phyloP scores from a whole-genome alignment of 495 filamentous ascomycete genomes.

The Penicillium manginii region DNA sequence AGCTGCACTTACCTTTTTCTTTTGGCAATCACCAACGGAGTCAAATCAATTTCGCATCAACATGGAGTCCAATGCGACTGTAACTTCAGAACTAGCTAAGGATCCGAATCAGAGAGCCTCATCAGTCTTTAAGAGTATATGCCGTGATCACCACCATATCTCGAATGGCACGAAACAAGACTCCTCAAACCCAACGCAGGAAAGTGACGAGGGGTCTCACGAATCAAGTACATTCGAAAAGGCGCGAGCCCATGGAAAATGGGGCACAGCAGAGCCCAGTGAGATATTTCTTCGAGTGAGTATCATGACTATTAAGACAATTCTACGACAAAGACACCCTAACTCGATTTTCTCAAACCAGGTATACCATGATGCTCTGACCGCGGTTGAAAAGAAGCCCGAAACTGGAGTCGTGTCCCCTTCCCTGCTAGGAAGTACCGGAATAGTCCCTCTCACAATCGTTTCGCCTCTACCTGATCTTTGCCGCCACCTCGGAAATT shows the following conservation, averaged over 20 bases:
- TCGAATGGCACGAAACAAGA: constrained; percentile 4
- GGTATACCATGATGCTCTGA: constrained; percentile 69
- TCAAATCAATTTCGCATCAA: constrained; percentile 54
- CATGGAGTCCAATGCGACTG: constrained; percentile 46
- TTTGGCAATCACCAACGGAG: too few species aligned
- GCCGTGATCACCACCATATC: constrained; percentile 33
- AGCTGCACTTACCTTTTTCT: too few species aligned
- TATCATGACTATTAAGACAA: not conserved
- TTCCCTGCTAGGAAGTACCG: constrained; percentile 68
- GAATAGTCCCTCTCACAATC: constrained; percentile 68
- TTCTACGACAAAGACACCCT: not conserved
- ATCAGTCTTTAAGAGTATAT: constrained; percentile 59
- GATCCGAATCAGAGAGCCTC: constrained; percentile 55
- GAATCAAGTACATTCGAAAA: constrained; percentile 49
- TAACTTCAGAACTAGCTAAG: constrained; percentile 58
- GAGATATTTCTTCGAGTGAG: constrained; percentile 65
- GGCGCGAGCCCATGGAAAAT: constrained; percentile 66
- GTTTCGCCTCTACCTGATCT: constrained; percentile 72
- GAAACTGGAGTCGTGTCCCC: constrained; percentile 66
- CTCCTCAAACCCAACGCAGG: constrained; percentile 7
- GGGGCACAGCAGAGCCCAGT: constrained; percentile 65
- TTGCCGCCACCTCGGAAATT: constrained; percentile 72
- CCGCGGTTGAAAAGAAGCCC: constrained; percentile 59
- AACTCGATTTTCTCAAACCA: constrained; percentile 21
- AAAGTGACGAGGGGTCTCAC: constrained; percentile 25